A percentile compares a stretch with the other conserved stretches of the same genome.
phyloP scores from a whole-genome alignment of 2,329 filamentous ascomycete species.

The Penicillium fuscoglaucum region DNA sequence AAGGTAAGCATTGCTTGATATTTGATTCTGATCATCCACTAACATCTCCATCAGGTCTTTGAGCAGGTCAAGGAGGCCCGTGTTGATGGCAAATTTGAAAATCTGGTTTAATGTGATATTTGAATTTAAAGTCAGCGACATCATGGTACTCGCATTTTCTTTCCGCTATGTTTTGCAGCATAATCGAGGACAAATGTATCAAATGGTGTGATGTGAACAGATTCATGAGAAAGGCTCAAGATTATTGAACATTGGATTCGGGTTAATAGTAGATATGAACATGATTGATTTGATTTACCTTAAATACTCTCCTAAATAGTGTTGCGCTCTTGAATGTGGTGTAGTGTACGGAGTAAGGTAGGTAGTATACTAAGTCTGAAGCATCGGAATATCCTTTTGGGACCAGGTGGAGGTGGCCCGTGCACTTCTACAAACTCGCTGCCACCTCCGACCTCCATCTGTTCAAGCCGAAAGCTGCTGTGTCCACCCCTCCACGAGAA shows the following conservation, averaged over 20 bases:
- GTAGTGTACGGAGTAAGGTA: neutral
- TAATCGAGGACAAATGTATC: slow-evolving; percentile 31
- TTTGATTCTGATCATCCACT: slow-evolving; percentile 22
- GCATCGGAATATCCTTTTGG: neutral
- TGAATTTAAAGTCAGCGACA: slow-evolving; percentile 19
- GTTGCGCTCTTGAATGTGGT: neutral
- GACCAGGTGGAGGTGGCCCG: slow-evolving; percentile 15
- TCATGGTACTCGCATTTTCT: slow-evolving; percentile 25
- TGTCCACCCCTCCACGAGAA: neutral
- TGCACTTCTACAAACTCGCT: slow-evolving; percentile 22
- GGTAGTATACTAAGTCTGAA: neutral
- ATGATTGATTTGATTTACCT: slow-evolving; percentile 20
- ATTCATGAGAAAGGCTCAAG: slow-evolving; percentile 28
- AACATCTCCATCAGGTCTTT: slow-evolving; percentile 64
- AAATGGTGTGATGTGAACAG: slow-evolving; percentile 31
- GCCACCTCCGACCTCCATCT: slow-evolving; percentile 15
- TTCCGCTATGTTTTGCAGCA: slow-evolving; percentile 29
- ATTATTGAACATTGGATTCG: slow-evolving; percentile 30
- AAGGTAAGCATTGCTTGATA: slow-evolving; percentile 61
- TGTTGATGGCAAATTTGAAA: slow-evolving; percentile 66
- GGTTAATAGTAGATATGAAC: slow-evolving; percentile 31
- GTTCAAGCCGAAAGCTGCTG: neutral
- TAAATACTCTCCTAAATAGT: neutral
- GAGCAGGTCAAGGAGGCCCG: slow-evolving; percentile 89
- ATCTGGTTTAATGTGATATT: slow-evolving; percentile 28